Conservation (phyloP, 805 yeast genomes). For the Sugiyamaella mastotermitis region DNA sequence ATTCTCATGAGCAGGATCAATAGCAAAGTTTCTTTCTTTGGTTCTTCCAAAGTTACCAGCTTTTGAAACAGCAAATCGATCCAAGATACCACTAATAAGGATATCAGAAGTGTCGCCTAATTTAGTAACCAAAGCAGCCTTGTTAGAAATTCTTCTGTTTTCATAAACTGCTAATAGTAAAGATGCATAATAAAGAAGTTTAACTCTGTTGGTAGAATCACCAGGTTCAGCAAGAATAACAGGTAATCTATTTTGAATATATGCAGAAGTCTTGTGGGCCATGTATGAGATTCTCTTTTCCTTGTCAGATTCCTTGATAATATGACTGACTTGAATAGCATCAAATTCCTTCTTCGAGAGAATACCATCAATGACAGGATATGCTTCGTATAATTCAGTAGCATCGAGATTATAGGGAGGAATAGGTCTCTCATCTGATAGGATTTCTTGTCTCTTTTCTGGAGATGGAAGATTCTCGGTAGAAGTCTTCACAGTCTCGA, state of each 20-base stretch:
- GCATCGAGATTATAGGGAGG: slow-evolving; percentile 75
- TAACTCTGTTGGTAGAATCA: slow-evolving; percentile 51
- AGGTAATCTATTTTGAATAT: slow-evolving; percentile 37
- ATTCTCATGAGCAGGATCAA: slow-evolving; percentile 87
- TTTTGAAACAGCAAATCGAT: slow-evolving; percentile 61
- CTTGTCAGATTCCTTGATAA: slow-evolving; percentile 46
- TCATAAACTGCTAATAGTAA: slow-evolving; percentile 73
- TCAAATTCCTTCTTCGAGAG: slow-evolving; percentile 62
- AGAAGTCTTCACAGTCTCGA: slow-evolving; percentile 66
- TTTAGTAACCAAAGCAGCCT: slow-evolving; percentile 50
- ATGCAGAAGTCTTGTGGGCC: slow-evolving; percentile 45
- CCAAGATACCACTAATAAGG: slow-evolving; percentile 64
- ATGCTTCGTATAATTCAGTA: slow-evolving; percentile 75
- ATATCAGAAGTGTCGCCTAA: slow-evolving; percentile 62
- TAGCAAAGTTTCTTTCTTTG: slow-evolving; percentile 67
- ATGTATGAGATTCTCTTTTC: slow-evolving; percentile 49
- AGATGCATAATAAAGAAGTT: slow-evolving; percentile 73
- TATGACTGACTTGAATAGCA: slow-evolving; percentile 51
- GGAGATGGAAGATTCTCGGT: slow-evolving; percentile 72
- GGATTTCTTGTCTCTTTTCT: slow-evolving; percentile 50
- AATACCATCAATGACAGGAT: slow-evolving; percentile 58
- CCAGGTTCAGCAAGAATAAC: slow-evolving; percentile 31
- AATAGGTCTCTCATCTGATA: slow-evolving; percentile 71
- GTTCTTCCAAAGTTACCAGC: slow-evolving; percentile 58
- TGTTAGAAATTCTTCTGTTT: slow-evolving; percentile 59